Base-by-base conservation (phyloP, 352 stramenopile species). In the Globisporangium acanthophoron region DNA sequence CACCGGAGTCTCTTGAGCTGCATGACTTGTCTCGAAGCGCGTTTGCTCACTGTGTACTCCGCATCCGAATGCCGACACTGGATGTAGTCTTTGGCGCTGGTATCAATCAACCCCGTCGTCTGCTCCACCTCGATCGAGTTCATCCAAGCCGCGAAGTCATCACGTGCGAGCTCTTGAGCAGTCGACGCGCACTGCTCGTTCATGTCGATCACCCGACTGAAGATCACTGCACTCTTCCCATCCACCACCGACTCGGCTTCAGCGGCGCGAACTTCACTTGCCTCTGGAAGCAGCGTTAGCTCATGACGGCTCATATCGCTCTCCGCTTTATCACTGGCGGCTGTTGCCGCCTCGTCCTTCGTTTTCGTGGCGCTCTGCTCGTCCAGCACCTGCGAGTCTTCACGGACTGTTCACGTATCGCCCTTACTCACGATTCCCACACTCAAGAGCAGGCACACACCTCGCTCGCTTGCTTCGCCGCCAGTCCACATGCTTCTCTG, bases 1-100 rank as follows among this genome's bases (percentile, higher is more conserved):
- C 43, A 50, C 39, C 35, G 52, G 20, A 63, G 27, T 47, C n/a
- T 58, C 21, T 46, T 52, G 9, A 53, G 43, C 11, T 48, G 9
- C 3, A 18, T 16, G 18, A 27, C 4, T 16, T 37, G 33, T 16
- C 3, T 9, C 5, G 12, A 6, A 2, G 29, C 3, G 41, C 11
- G 6, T 13, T 43, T 20, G 39, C 31, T 61, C 35, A 3, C 18
- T 35, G 18, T 5, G 39, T 61, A 20, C 8, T 43, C 37, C 3
- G 5, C 8, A 43, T 4, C 37, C 11, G 37, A 43, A 43, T 18
- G 12, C 11, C 11, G 12, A 16, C 11, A 43, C 13, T 4, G 3
- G 37, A 18, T 12, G 37, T 6, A 18, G 13, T 43, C 18, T 3
- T 43, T 18, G 11, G 37, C 12, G 37, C 18, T 18, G 37, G 13